Base-by-base conservation (phyloP, 2,329 filamentous ascomycete genomes). In the Emergomyces pasteurianus region DNA sequence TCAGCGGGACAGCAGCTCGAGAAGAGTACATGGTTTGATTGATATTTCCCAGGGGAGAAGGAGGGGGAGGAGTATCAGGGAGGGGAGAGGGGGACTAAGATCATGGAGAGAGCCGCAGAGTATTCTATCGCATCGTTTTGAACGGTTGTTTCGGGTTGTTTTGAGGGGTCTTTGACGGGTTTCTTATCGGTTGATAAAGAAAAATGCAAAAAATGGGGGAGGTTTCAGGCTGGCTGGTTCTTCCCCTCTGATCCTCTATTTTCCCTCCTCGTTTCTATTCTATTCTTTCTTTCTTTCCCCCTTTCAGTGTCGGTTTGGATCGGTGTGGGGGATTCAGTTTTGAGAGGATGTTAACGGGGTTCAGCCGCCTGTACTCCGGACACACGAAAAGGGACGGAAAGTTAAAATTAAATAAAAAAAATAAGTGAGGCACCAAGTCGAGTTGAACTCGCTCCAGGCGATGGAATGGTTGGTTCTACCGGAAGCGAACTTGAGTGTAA, bases 1-100 rank as follows among this genome's bases (percentile, higher is more conserved):
- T 67, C 67, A 73, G 64, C 64, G 67, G 67, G 65, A 74, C 69
- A 66, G 67, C 66, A 63, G 68, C 63, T 60, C 69, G 68, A 62
- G 67, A 66, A 53, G 71, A 70, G 65, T 69, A 73, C 73, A 75
- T 75, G 61, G 38, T 52, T 38, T 40, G 38, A 31, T n/a, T 18
- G 18, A 58, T 50, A 31, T 46, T 42, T 43, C 38, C 34, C 38
- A 21, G 42, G 18, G 43, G n/a, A 12, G n/a, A 14, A 10, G 14
- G 9, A 26, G 7, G 16, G 9, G 40, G 28, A 36, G 53, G 23
- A 31, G 50, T 56, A 43, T 18, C n/a, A 31, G 31, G 31, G 23
- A 16, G 31, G 12, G 21, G 18, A 31, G 57, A 43, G 36, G 38
- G n/a, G 21, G 47, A 10, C 40, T 34, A 46, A 34, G 9, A 28